phyloP scores from a whole-genome alignment of 1,139 yeast species.

The Yamadazyma kanchanaburiensis region DNA sequence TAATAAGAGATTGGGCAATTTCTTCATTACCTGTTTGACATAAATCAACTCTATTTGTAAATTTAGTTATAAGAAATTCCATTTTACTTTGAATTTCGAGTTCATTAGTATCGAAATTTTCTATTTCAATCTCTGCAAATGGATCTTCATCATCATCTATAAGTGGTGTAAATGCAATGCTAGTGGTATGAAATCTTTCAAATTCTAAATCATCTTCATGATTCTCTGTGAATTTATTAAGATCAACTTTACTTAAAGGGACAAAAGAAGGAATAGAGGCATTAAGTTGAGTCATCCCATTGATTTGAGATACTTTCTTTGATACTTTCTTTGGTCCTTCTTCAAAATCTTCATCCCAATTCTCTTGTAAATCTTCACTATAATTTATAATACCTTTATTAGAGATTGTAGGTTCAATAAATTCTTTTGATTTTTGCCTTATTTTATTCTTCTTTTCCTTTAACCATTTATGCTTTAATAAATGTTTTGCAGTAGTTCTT shows the following conservation, averaged over 20 bases:
- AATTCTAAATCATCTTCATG: conserved; percentile 15
- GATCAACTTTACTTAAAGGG: conserved; percentile 21
- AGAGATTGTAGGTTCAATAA: conserved; percentile 13
- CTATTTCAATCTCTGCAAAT: conserved; percentile 37
- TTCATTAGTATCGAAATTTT: conserved; percentile 42
- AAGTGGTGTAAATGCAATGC: conserved; percentile 1
- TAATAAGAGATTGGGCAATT: conserved; percentile 26
- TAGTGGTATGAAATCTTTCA: conserved; percentile 2
- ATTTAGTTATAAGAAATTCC: conserved; percentile 36
- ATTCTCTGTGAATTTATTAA: conserved; percentile 28
- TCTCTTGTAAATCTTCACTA: conserved; percentile 28
- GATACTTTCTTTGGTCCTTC: conserved; percentile 12
- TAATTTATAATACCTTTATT: conserved; percentile 25
- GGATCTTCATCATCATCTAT: conserved; percentile 32
- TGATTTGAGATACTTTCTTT: neutral
- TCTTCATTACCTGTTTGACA: conserved; percentile 32
- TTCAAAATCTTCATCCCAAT: conserved; percentile 35
- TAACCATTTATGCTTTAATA: conserved; percentile 66
- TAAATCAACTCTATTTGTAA: conserved; percentile 30
- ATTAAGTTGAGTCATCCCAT: conserved; percentile 3
- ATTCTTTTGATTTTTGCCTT: conserved; percentile 1
- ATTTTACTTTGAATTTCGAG: conserved; percentile 42
- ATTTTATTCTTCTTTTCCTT: conserved; percentile 2
- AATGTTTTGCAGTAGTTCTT: conserved; percentile 53
- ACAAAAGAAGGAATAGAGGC: too few relatives aligned